A percentile compares a stretch with the other conserved stretches of the same genome.
phyloP scores from a whole-genome alignment of 2,329 filamentous ascomycete species.

The Amphichorda felina region DNA sequence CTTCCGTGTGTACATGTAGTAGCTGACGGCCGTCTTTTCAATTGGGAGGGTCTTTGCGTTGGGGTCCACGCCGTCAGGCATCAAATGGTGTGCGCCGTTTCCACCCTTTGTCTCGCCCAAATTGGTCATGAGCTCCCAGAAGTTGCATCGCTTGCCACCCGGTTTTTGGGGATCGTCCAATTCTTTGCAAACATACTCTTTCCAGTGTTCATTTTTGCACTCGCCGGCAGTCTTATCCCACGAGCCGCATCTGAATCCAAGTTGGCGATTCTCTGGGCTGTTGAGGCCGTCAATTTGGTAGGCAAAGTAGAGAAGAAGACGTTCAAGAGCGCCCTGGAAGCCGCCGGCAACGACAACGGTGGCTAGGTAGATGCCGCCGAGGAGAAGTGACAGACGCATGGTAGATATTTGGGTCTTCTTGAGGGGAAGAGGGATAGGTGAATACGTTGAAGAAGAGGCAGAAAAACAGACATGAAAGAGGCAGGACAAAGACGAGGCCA shows the following conservation, averaged over 20 bases:
- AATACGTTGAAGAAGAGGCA: too few relatives aligned
- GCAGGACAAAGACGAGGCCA: too few relatives aligned
- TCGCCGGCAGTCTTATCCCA: too few relatives aligned
- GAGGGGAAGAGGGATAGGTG: too few relatives aligned
- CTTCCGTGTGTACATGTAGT: not conserved
- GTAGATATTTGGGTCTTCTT: too few relatives aligned
- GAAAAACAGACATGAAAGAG: too few relatives aligned
- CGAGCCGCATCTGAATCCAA: conserved; percentile 3
- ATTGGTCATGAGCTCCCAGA: not conserved
- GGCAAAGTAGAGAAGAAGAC: conserved; percentile 5
- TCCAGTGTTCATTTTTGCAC: too few relatives aligned
- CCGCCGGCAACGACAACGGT: conserved; percentile 4
- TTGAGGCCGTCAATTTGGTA: conserved; percentile 6
- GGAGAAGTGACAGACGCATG: too few relatives aligned
- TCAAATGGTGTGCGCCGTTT: not conserved
- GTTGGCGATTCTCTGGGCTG: not conserved
- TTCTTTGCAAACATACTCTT: too few relatives aligned
- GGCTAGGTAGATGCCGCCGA: not conserved
- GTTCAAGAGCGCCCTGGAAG: conserved; percentile 4
- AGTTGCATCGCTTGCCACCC: not conserved
- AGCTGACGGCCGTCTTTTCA: not conserved
- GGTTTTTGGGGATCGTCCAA: not conserved
- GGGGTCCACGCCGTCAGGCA: not conserved
- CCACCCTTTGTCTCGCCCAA: not conserved
- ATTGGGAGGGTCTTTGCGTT: not conserved